Percentiles rank a stretch among this genome's conserved stretches.
Evolutionary conservation across 192 early-diverging fungal genomes (phyloP).

Genomic region (Coemansia sp.): DNA sequence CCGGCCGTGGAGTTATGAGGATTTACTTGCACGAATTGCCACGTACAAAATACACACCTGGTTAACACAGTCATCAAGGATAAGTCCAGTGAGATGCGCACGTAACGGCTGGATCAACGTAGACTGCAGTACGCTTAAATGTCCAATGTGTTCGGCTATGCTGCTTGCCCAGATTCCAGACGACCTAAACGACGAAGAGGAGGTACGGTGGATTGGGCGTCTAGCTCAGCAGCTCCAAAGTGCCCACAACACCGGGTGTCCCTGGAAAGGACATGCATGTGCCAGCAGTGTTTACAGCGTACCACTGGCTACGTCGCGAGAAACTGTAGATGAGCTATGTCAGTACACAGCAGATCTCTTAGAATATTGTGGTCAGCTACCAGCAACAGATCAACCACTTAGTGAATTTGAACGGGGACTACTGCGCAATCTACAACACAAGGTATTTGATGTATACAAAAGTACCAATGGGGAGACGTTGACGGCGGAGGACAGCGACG

Average conservation of each 20-base stretch:
- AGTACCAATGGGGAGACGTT: not conserved
- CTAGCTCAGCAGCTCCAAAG: constrained; percentile 40
- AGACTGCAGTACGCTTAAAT: constrained; percentile 47
- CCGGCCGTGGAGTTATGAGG: constrained; percentile 51
- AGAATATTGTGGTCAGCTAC: constrained; percentile 17
- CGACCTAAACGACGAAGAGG: constrained; percentile 31
- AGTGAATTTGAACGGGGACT: constrained; percentile 39
- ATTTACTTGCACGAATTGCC: constrained; percentile 45
- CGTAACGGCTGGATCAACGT: constrained; percentile 53
- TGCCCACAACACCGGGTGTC: constrained; percentile 42
- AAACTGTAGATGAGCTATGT: constrained; percentile 37
- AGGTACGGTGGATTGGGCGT: constrained; percentile 38
- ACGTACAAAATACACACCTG: constrained; percentile 54
- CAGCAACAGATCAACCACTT: constrained; percentile 30
- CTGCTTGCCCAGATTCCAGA: constrained; percentile 48
- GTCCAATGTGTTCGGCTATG: constrained; percentile 36
- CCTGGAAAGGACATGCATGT: constrained; percentile 43
- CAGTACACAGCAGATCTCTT: constrained; percentile 35
- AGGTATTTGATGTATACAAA: constrained; percentile 2
- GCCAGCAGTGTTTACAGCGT: constrained; percentile 33
- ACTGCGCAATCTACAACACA: constrained; percentile 19
- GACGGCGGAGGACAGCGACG: constrained; percentile 1
- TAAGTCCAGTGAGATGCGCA: constrained; percentile 49
- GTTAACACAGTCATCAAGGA: constrained; percentile 35
- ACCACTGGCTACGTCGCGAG: constrained; percentile 34